Evolutionary conservation across 306 rosid genomes (phyloP), one percentile per base, ranked within the genome.

Genomic region (Hippophae tibetana): DNA sequence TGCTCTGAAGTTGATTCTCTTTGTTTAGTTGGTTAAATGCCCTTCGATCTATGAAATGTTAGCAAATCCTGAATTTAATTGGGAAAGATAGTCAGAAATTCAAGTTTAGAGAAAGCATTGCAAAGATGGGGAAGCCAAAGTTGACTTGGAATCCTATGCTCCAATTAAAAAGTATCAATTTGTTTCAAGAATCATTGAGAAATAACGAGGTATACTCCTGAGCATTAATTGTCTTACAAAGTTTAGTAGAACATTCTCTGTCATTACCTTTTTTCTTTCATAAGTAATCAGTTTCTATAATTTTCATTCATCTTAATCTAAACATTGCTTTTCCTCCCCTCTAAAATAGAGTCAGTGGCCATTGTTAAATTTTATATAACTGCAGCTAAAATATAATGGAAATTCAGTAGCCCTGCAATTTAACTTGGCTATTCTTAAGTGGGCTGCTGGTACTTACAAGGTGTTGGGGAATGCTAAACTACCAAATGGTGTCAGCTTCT

Each of bases 1-100:
- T 62, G n/a, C 56, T 59, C 47, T 53, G 61, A 23, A 55, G 13
- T 73, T 43, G 47, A 66, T 69, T 13, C 57, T 67, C 62, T 67
- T n/a, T 54, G 52, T 67, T 14, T 62, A 87, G 97, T 70, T 90
- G 78, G 85, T 90, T 40, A 95, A 82, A 73, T 90, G 97, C 72
- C 97, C 96, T 64, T 87, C 97, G 46, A 76, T 90, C 72, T 90
- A 90, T 68, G 97, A 90, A 78, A 85, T 90, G 97, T 60, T 90
- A 86, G 69, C 85, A 51, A 90, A 83, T 83, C 92, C 95, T 42
- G 72, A 77, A 50, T 87, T 75, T 81, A 72, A 74, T 7, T 90
- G 97, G 97, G 75, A 79, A 70, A 82, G 62, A 57, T 69, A 60
- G 57, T 95, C 97, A 25, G 78, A 78, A 77, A 85, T 90, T 81